These are phyloP conservation scores for Plasmodium vinckei DNA, from an alignment of 169 alveolate species.

Conservation along the genomic window DNA sequence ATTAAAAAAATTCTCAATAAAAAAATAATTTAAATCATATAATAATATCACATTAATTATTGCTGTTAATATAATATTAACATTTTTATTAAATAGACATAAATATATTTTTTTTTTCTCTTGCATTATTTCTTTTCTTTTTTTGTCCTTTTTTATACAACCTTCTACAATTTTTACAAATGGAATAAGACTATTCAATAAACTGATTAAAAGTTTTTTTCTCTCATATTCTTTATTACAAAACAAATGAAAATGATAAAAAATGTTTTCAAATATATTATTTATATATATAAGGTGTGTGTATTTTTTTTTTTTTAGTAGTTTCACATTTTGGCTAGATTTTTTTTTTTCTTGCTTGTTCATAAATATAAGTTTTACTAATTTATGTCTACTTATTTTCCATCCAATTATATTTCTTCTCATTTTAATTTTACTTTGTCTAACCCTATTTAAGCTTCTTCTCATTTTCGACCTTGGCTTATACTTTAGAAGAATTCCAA, in stretches of 20 bases:
- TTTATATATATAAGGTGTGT: slow-evolving; percentile 1
- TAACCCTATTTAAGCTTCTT: not conserved
- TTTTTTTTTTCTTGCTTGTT: no score
- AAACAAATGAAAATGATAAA: slow-evolving; percentile 37
- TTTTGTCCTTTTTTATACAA: not conserved
- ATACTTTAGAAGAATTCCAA: not conserved
- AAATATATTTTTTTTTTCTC: slow-evolving; percentile 12
- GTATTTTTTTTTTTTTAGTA: not conserved
- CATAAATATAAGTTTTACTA: no score
- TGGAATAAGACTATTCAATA: slow-evolving; percentile 9
- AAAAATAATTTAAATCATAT: slow-evolving; percentile 31
- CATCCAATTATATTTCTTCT: not conserved
- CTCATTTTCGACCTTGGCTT: not conserved
- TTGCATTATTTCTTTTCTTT: slow-evolving; percentile 14
- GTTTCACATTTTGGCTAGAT: not conserved
- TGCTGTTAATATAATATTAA: slow-evolving; percentile 8
- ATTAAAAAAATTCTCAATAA: slow-evolving; percentile 41
- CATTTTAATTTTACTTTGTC: no score
- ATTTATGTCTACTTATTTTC: not conserved
- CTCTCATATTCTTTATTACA: slow-evolving; percentile 10
- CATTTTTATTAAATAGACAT: slow-evolving; percentile 39
- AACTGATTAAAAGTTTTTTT: slow-evolving; percentile 14
- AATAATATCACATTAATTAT: slow-evolving; percentile 23
- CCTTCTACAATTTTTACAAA: not conserved
- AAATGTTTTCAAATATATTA: slow-evolving; percentile 24